Percentiles rank a stretch among this genome's conserved stretches.
Conservation (phyloP, 228 moss, liverwort and hornwort species). For the Sphagnum magellanicum region DNA sequence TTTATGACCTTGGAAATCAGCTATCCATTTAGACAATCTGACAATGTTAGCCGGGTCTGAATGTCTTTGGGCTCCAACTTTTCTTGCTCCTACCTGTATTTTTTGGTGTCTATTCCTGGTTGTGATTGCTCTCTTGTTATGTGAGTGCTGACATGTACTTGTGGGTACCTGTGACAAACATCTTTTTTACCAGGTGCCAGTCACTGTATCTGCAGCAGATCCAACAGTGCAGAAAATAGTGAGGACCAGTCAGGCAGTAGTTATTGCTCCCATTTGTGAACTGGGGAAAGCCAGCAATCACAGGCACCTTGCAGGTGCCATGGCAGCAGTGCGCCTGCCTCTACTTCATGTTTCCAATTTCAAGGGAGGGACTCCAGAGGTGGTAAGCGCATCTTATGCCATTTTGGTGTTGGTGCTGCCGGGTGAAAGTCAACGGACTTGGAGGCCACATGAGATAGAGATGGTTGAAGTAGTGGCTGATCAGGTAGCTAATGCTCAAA, state of each 20-base stretch:
- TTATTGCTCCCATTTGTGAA: constrained; percentile 64
- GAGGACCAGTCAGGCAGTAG: constrained; percentile 49
- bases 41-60: too few relatives aligned
- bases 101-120: too few relatives aligned
- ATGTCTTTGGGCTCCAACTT: too few relatives aligned
- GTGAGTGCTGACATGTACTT: too few relatives aligned
- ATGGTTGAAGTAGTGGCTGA: constrained; percentile 51
- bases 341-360: constrained; percentile 81
- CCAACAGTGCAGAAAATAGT: constrained; percentile 60
- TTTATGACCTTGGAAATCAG: too few relatives aligned
- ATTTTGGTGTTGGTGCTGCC: constrained; percentile 43
- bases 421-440: constrained; percentile 29
- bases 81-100: too few relatives aligned
- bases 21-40: too few relatives aligned
- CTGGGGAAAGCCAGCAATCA: constrained; percentile 80
- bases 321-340: constrained; percentile 42
- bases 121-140: too few relatives aligned
- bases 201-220: constrained; percentile 56
- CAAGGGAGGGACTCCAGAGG: constrained; percentile 85
- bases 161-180: neutral
- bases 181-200: constrained; percentile 33
- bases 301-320: constrained; percentile 45
- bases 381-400: constrained; percentile 58
- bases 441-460: constrained; percentile 43
- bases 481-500: constrained; percentile 22